Evolutionary conservation across 2,329 filamentous ascomycete species (phyloP).

Genomic region (Aspergillus cejpii): DNA sequence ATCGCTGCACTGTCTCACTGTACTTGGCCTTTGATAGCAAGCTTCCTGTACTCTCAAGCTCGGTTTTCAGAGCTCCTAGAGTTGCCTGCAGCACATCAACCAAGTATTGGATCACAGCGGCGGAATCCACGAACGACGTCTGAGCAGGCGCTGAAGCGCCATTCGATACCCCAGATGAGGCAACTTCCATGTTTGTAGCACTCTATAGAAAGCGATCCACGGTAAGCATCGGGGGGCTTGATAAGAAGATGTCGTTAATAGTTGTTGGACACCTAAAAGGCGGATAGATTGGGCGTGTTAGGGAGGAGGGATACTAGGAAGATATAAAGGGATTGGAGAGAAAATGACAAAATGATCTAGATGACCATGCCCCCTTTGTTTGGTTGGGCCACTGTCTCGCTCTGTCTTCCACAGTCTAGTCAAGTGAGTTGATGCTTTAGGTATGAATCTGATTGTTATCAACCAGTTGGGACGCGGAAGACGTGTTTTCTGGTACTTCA

Average conservation of each 20-base stretch:
- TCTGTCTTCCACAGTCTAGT: not conserved
- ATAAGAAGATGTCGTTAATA: not conserved
- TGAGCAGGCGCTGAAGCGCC: slow-evolving; percentile 29
- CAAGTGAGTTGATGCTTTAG: not conserved
- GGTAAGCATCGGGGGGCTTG: slow-evolving; percentile 28
- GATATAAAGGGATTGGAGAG: not conserved
- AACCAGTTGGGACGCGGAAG: slow-evolving; percentile 18
- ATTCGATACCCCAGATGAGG: slow-evolving; percentile 32
- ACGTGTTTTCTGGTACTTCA: slow-evolving; percentile 17
- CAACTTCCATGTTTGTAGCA: slow-evolving; percentile 34
- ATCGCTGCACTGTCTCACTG: slow-evolving; percentile 76
- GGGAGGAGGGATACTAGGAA: not conserved
- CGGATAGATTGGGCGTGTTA: not conserved
- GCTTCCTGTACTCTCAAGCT: slow-evolving; percentile 75
- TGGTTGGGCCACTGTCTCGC: not conserved
- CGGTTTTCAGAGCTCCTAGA: slow-evolving; percentile 65
- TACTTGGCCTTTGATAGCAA: slow-evolving; percentile 67
- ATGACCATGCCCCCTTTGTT: not conserved
- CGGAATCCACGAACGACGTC: slow-evolving; percentile 53
- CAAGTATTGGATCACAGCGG: slow-evolving; percentile 64
- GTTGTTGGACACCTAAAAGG: not conserved
- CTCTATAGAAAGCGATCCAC: slow-evolving; percentile 20
- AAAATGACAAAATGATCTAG: not conserved
- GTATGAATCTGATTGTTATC: not conserved
- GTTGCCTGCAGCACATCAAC: slow-evolving; percentile 64